These are phyloP conservation scores for Voacanga thouarsii DNA, from an alignment of 257 asterid genomes.

Conservation along the genomic window DNA sequence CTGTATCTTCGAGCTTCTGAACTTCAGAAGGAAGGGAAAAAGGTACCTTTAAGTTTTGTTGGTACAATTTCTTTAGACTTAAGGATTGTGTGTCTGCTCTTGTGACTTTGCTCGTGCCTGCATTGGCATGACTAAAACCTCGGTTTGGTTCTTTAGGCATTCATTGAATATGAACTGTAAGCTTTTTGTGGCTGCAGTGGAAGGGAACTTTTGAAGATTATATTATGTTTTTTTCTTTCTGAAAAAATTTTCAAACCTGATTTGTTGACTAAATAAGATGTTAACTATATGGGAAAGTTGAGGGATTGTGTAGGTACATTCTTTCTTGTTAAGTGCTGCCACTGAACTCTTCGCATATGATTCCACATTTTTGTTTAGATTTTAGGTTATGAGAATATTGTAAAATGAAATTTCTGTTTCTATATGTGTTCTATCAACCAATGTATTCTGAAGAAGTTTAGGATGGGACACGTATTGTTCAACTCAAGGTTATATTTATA, in stretches of 20 bases:
- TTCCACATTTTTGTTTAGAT: neutral
- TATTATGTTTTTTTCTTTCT: neutral
- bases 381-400: neutral
- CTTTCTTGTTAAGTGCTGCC: neutral
- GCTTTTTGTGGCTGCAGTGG: neutral
- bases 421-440: neutral
- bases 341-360: neutral
- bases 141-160: neutral
- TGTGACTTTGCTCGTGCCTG: neutral
- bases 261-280: neutral
- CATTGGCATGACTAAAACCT: neutral
- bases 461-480: neutral
- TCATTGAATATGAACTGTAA: neutral
- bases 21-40: slow-evolving; percentile 98
- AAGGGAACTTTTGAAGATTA: neutral
- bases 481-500: neutral
- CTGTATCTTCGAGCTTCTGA: slow-evolving; percentile 99
- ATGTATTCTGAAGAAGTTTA: neutral
- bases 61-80: neutral
- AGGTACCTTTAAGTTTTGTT: slow-evolving; percentile 40
- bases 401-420: neutral
- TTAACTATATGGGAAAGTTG: neutral
- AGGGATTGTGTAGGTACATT: neutral
- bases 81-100: neutral
- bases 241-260: neutral